Base-by-base conservation (phyloP, 1,284 basidiomycete species). In the Irpex sp. region DNA sequence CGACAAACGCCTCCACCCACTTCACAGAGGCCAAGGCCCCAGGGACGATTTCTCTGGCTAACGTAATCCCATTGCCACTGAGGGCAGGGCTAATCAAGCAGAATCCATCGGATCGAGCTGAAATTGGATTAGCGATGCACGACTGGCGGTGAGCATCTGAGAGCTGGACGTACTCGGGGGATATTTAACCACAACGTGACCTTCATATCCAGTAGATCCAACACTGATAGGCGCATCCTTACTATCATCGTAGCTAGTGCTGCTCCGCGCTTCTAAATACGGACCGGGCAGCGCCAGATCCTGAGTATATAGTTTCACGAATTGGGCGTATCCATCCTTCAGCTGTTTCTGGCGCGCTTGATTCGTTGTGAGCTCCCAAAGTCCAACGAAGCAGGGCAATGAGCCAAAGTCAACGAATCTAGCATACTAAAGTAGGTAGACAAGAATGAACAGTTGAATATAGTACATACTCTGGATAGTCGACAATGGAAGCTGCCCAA, bases 391-490 rank as follows among this genome's bases (percentile, higher is more conserved):
- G 33, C 43, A 46, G 0, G 58, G 58, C 5, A 33, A 4, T 1
- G 58, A 59, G n/a, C 58, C 58, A 17, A 59, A 59, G n/a, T 59
- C 58, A 17, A 59, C 58, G 47, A 59, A 50, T 33, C 58, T 59
- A 47, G 2, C 21, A 26, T 26, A 26, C 21, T 3, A 21, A 19
- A 35, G 19, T 50, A 2, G 8, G 9, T 31, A 55, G 47, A 4
- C 19, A 26, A n/a, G 7, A 11, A 9, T 39, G 15, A 15, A 39
- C 1, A 4, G 39, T 2, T 15, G 37, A 39, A 36, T 9, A 50
- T 19, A 6, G 21, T 11, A 51, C 58, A 2, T 31, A 59, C 58
- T 59, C 58, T 4, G 58, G 58, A 33, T 59, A 59, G 15, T 59
- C 47, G 26, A 59, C 15, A 35, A 59, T 50, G 13, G 58, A 59